Percentiles rank a stretch among this genome's conserved stretches.
Evolutionary conservation across 2,329 filamentous ascomycete species (phyloP).

Genomic region (Torrubiella hemipterigena): DNA sequence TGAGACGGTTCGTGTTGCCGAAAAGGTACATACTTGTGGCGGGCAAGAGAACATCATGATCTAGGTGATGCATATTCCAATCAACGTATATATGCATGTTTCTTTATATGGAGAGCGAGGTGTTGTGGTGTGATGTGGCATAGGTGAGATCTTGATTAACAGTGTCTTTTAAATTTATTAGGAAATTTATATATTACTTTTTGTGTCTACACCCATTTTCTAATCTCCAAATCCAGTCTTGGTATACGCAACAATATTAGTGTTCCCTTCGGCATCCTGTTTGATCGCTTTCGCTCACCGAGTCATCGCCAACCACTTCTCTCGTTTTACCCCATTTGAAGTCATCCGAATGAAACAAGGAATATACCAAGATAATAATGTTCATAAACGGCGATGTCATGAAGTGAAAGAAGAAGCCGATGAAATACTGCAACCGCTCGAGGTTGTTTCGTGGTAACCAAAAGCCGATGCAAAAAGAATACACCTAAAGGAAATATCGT

Average conservation of each 20-base stretch:
- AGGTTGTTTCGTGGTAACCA: conserved; percentile 26
- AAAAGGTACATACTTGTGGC: conserved; percentile 17
- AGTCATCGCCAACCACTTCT: conserved; percentile 19
- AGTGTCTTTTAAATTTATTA: too few species aligned
- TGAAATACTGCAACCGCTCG: conserved; percentile 24
- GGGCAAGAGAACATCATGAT: conserved; percentile 11
- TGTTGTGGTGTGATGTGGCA: too few species aligned
- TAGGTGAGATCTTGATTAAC: too few species aligned
- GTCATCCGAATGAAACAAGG: conserved; percentile 28
- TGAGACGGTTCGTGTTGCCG: conserved; percentile 11
- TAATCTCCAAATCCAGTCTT: too few species aligned
- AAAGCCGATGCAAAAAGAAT: conserved; percentile 28
- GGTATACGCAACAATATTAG: too few species aligned
- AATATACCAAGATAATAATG: conserved; percentile 28
- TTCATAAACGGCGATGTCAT: conserved; percentile 28
- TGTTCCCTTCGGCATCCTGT: conserved; percentile 10
- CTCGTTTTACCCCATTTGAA: conserved; percentile 35
- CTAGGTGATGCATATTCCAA: too few species aligned
- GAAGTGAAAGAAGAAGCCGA: conserved; percentile 24
- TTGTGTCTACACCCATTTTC: too few species aligned
- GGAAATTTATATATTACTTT: too few species aligned
- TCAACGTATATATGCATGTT: too few species aligned
- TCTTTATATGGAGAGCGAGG: too few species aligned
- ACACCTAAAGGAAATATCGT: conserved; percentile 19
- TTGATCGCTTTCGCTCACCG: conserved; percentile 9